A percentile compares a stretch with the other conserved stretches of the same genome.
Evolutionary conservation across 345 rosid genomes (phyloP).

Genomic region (Heritiera littoralis): DNA sequence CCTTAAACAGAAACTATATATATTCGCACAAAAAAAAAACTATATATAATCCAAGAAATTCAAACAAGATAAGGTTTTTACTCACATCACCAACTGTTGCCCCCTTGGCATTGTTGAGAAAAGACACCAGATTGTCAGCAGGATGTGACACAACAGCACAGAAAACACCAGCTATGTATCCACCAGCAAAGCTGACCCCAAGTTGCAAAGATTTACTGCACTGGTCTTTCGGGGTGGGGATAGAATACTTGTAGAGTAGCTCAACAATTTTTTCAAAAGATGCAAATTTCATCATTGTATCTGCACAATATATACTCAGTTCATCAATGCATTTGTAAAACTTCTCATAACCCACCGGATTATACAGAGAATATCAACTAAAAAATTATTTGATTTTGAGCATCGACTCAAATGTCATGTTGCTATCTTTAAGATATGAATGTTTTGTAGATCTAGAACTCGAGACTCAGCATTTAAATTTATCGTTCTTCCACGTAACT

Average conservation of each 20-base stretch:
- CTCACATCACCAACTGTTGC: constrained; percentile 86
- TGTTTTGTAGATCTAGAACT: no score
- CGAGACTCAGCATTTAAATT: no score
- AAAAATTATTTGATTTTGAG: not conserved
- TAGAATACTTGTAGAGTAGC: constrained; percentile 69
- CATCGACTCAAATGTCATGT: no score
- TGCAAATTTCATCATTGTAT: constrained; percentile 98
- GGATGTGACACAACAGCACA: constrained; percentile 95
- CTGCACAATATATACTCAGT: constrained; percentile 40
- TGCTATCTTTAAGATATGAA: no score
- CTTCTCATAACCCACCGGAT: not conserved
- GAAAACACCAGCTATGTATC: constrained; percentile 85
- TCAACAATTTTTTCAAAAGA: constrained; percentile 90
- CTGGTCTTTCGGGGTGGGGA: constrained; percentile 81
- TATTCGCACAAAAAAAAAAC: no score
- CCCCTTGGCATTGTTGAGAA: constrained; percentile 94
- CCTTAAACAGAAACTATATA: not conserved
- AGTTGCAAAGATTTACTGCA: constrained; percentile 80
- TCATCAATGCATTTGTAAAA: not conserved
- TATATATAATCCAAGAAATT: not conserved
- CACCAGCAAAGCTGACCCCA: constrained; percentile 91
- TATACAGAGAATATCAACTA: not conserved
- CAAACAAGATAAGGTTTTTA: constrained; percentile 20
- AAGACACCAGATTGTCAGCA: constrained; percentile 95
- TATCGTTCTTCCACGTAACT: no score